Evolutionary conservation across 208 protist genomes (phyloP).

Genomic region (Leishmania tropica): DNA sequence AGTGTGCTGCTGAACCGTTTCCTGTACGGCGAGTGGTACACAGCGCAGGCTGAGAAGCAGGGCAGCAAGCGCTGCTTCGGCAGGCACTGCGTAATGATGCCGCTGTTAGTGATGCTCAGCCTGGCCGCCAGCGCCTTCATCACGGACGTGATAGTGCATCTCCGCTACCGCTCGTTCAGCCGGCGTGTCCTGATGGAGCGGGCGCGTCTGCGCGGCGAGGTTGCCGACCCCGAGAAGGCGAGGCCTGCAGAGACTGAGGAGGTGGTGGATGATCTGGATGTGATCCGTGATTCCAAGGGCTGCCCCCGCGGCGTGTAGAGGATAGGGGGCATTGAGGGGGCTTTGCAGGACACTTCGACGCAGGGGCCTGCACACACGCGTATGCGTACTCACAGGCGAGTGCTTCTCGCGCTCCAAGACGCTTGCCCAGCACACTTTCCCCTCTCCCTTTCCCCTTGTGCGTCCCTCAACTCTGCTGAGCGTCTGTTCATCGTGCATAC

Average conservation of each 20-base stretch:
- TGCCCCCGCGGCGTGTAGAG: neutral
- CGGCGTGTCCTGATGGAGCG: conserved; percentile 45
- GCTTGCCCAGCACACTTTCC: neutral
- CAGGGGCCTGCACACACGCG: neutral
- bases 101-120: conserved; percentile 47
- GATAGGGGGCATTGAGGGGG: neutral
- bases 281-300: neutral
- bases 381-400: neutral
- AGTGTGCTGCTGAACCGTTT: conserved; percentile 60
- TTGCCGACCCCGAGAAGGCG: conserved; percentile 6
- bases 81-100: conserved; percentile 44
- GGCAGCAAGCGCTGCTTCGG: conserved; percentile 24
- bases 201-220: conserved; percentile 35
- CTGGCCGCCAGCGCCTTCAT: conserved; percentile 36
- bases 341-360: neutral
- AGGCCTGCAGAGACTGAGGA: neutral
- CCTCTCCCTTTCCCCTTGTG: neutral
- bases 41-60: conserved; percentile 49
- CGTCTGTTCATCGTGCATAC: neutral
- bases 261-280: neutral
- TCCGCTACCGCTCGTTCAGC: conserved; percentile 43
- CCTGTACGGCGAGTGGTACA: conserved; percentile 74
- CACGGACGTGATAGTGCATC: conserved; percentile 39
- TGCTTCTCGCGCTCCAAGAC: neutral
- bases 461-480: neutral